Base-by-base conservation (phyloP, 176 grass and related monocot genomes). In the Triticum aestivum region DNA sequence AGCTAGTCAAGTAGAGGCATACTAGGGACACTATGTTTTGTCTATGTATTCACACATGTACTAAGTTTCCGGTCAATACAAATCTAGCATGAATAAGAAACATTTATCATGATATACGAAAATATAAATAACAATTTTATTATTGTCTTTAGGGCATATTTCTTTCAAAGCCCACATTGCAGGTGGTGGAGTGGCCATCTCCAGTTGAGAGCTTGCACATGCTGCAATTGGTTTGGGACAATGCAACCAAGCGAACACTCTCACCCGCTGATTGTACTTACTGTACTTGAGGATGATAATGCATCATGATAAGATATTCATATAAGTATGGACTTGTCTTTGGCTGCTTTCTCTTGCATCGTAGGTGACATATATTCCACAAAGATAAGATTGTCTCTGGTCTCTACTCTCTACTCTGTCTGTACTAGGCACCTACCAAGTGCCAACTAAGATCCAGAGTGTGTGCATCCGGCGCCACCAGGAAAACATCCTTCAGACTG, bases 391-490 rank as follows among this genome's bases (percentile, higher is more conserved):
- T 65, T 58, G 59, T 54, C 69, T 41, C 6, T 32, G 6, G 49
- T 51, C 76, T 63, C 26, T 86, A 20, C 11, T 74, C 37, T 73
- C 20, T 44, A 73, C 10, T 72, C 51, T 33, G 17, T 49, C 27
- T 33, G 17, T 77, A 12, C 47, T 77, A 71, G 11, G 18, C 86
- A 71, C 86, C 74, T 78, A 69, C 35, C 72, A 61, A 49, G 65
- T 83, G 76, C 20, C 80, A 83, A 70, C 73, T 66, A 88, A 61
- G 63, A 78, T 88, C 35, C 20, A 69, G 64, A 42, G 14, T 72
- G 30, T 62, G 5, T 26, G 14, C 38, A 51, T 63, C 10, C 52
- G 37, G 51, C 51, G 0, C 15, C 51, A 18, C 73, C 38, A 72
- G 5, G 13, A 15, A 83, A 78, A 63, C 27, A 47, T 80, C 34